A percentile compares a stretch with the other conserved stretches of the same genome.
Evolutionary conservation across 208 protist genomes (phyloP).

Genomic region (Angomonas deanei): DNA sequence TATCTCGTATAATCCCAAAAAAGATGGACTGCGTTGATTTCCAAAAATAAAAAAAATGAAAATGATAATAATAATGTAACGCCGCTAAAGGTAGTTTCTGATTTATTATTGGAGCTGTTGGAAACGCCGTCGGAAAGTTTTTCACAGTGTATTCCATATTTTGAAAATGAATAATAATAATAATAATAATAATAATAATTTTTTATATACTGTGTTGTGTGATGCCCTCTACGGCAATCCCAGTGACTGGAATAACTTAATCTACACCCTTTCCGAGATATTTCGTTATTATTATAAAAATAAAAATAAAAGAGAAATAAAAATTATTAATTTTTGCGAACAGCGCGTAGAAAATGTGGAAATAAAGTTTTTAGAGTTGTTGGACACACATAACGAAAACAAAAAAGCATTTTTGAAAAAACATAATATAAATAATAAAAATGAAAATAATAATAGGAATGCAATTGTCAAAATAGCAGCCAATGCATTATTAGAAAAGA

Average conservation of each 20-base stretch:
- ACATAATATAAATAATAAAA: not conserved
- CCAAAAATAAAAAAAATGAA: not conserved
- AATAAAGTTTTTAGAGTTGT: conserved; percentile 50
- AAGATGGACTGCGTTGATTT: too few species aligned
- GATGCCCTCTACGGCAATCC: conserved; percentile 89
- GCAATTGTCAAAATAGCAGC: not conserved
- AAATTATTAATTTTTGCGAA: conserved; percentile 86
- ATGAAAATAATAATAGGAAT: not conserved
- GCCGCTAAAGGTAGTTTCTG: not conserved
- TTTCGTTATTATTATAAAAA: conserved; percentile 10
- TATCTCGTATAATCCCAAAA: conserved; percentile 20
- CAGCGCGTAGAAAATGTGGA: conserved; percentile 84
- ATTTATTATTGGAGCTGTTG: too few species aligned
- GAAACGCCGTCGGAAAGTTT: too few species aligned
- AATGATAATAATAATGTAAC: conserved; percentile 1
- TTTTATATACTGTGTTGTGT: conserved; percentile 71
- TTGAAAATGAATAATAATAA: not conserved
- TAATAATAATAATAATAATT: not conserved
- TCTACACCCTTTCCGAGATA: conserved; percentile 81
- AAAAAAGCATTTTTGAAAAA: not conserved
- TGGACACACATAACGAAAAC: conserved; percentile 53
- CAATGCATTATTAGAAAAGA: not conserved
- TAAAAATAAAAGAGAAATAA: not conserved
- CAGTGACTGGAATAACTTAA: conserved; percentile 70
- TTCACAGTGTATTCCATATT: not conserved